Conservation (phyloP, 352 stramenopile genomes). For the Pythium brachiatum region DNA sequence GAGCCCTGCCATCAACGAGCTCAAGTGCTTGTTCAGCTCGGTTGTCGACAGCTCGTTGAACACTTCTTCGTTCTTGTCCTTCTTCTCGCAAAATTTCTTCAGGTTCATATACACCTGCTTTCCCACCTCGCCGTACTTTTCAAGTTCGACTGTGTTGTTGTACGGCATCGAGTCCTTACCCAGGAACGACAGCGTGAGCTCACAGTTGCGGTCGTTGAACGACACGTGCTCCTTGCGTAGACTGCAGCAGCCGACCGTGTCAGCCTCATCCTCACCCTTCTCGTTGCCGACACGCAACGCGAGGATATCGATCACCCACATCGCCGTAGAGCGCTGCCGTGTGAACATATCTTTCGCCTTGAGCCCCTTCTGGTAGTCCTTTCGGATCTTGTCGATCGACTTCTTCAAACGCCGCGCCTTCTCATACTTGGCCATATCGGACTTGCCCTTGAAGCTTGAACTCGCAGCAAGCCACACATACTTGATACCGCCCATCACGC, state of each 20-base stretch:
- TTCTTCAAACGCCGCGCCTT: constrained; percentile 98
- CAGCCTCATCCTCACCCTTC: constrained; percentile 98
- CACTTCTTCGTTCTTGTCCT: constrained; percentile 96
- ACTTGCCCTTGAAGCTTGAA: constrained; percentile 99
- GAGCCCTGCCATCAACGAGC: constrained; percentile 98
- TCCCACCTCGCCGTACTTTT: constrained; percentile 87
- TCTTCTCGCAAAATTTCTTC: constrained; percentile 94
- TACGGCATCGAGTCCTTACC: constrained; percentile 99
- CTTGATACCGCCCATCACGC: constrained; percentile 98
- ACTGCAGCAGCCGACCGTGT: constrained; percentile 99
- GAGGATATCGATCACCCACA: constrained; percentile 99
- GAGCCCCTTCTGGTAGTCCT: constrained; percentile 89
- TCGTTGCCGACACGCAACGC: constrained; percentile 99
- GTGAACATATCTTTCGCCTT: constrained; percentile 89
- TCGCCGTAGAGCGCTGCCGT: constrained; percentile 96
- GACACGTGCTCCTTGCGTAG: constrained; percentile 98
- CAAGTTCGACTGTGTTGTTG: constrained; percentile 98
- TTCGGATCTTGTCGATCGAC: constrained; percentile 95
- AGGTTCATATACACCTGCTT: constrained; percentile 95
- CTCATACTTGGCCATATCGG: constrained; percentile 98
- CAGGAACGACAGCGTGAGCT: constrained; percentile 98
- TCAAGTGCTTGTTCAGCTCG: constrained; percentile 98
- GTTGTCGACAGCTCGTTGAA: constrained; percentile 96
- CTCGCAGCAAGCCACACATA: constrained; percentile 98
- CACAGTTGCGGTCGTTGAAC: constrained; percentile 92